Evolutionary conservation across 306 rosid genomes (phyloP).

Genomic region (Begonia loranthoides): DNA sequence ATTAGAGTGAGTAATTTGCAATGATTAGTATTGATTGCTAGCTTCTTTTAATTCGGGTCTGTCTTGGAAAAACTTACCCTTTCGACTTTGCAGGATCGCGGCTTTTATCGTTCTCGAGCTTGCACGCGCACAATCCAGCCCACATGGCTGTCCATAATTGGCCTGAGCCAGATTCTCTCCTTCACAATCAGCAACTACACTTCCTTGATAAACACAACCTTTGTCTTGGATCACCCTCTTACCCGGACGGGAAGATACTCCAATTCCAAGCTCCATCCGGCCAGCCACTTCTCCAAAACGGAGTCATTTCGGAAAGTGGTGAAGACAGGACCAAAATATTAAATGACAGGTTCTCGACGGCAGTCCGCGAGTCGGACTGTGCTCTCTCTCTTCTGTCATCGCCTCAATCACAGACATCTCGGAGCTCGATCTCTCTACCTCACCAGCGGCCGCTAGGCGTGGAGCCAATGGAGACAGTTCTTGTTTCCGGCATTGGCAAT

Average conservation of each 20-base stretch:
- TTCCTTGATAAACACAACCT: conserved; percentile 6
- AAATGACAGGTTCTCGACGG: conserved; percentile 31
- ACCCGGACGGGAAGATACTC: conserved; percentile 22
- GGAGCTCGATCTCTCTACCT: conserved; percentile 28
- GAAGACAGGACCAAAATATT: conserved; percentile 16
- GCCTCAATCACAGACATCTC: conserved; percentile 48
- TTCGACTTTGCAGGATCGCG: conserved; percentile 42
- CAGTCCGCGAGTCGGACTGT: conserved; percentile 46
- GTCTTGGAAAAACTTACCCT: background rate
- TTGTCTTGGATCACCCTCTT: conserved; percentile 7
- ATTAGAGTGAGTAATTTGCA: background rate
- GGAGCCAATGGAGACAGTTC: conserved; percentile 38
- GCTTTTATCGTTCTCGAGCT: conserved; percentile 44
- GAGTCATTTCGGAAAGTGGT: conserved; percentile 29
- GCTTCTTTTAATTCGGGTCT: no score
- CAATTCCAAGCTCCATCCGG: conserved; percentile 22
- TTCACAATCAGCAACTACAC: conserved; percentile 10
- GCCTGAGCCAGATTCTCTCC: conserved; percentile 40
- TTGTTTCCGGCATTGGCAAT: conserved; percentile 27
- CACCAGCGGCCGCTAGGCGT: conserved; percentile 27
- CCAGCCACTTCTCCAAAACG: conserved; percentile 27
- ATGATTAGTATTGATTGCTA: no score
- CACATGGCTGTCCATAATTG: conserved; percentile 37
- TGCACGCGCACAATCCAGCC: conserved; percentile 18
- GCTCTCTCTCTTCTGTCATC: conserved; percentile 99